Conservation (phyloP, 2,329 filamentous ascomycete species). For the Calonectria pseudoturangicola region DNA sequence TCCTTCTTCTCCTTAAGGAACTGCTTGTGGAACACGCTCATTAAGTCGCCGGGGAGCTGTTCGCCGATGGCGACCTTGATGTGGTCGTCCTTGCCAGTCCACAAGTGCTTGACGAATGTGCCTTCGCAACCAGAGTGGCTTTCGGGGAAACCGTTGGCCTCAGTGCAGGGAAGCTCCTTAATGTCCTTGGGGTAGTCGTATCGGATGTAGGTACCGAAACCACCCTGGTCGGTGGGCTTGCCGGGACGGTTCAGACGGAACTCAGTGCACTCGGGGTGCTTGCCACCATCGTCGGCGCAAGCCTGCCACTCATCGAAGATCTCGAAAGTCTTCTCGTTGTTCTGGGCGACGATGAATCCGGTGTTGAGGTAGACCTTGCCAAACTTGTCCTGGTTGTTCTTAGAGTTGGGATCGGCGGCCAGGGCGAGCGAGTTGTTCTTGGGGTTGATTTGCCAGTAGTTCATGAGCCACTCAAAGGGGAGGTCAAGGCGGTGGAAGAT, state of each 20-base stretch:
- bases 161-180: constrained; percentile 62
- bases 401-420: constrained; percentile 61
- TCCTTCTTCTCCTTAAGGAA: constrained; percentile 58
- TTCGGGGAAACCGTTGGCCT: constrained; percentile 67
- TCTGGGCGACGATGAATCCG: constrained; percentile 72
- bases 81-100: constrained; percentile 63
- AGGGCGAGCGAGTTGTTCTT: constrained; percentile 64
- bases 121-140: constrained; percentile 62
- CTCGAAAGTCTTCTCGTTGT: constrained; percentile 67
- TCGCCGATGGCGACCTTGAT: constrained; percentile 63
- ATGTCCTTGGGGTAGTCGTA: constrained; percentile 65
- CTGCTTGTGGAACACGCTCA: constrained; percentile 61
- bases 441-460: constrained; percentile 66
- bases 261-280: constrained; percentile 62
- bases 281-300: constrained; percentile 63
- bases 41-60: constrained; percentile 60
- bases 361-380: constrained; percentile 69
- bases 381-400: constrained; percentile 63
- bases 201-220: constrained; percentile 65
- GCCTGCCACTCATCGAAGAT: constrained; percentile 70
- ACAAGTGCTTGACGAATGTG: constrained; percentile 65
- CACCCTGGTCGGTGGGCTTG: constrained; percentile 65
- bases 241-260: constrained; percentile 61
- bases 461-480: constrained; percentile 68
- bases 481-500: constrained; percentile 66